Evolutionary conservation across 2,329 filamentous ascomycete genomes (phyloP).

Genomic region (Leptosphaerulina australis): DNA sequence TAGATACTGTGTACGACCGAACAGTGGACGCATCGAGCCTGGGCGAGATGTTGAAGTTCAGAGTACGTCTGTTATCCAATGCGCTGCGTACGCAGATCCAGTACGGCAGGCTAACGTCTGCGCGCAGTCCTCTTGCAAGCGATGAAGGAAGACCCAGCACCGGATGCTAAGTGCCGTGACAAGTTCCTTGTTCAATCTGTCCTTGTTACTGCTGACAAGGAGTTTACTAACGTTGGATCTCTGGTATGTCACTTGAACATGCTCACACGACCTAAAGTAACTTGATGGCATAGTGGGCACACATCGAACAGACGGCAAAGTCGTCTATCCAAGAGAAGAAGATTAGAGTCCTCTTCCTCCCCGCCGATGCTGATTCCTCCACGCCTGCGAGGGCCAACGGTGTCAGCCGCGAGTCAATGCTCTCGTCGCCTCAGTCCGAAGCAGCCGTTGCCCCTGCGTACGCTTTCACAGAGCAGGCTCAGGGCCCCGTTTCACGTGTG

Average conservation of each 20-base stretch:
- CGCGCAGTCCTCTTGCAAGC: conserved; percentile 85
- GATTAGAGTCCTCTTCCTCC: conserved; percentile 87
- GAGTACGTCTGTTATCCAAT: conserved; percentile 61
- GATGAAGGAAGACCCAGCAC: conserved; percentile 92
- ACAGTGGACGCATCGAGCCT: conserved; percentile 93
- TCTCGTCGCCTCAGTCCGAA: conserved; percentile 62
- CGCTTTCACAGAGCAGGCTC: conserved; percentile 35
- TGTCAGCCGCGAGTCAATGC: conserved; percentile 36
- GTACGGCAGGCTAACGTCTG: conserved; percentile 35
- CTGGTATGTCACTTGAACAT: conserved; percentile 65
- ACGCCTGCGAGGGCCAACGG: conserved; percentile 46
- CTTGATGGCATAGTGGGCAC: conserved; percentile 67
- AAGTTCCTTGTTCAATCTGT: conserved; percentile 98
- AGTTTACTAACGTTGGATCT: conserved; percentile 77
- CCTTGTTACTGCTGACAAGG: conserved; percentile 79
- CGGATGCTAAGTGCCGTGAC: conserved; percentile 89
- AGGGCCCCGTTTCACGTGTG: conserved; percentile 47
- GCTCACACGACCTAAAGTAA: conserved; percentile 17
- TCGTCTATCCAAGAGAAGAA: conserved; percentile 86
- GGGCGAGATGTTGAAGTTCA: conserved; percentile 90
- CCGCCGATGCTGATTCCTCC: conserved; percentile 59
- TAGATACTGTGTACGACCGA: conserved; percentile 97
- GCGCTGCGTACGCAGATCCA: conserved; percentile 18
- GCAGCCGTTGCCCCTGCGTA: conserved; percentile 55
- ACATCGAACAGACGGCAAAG: conserved; percentile 76